Conservation (phyloP, 371 early-diverging fungal genomes). For the Apophysomyces elegans region DNA sequence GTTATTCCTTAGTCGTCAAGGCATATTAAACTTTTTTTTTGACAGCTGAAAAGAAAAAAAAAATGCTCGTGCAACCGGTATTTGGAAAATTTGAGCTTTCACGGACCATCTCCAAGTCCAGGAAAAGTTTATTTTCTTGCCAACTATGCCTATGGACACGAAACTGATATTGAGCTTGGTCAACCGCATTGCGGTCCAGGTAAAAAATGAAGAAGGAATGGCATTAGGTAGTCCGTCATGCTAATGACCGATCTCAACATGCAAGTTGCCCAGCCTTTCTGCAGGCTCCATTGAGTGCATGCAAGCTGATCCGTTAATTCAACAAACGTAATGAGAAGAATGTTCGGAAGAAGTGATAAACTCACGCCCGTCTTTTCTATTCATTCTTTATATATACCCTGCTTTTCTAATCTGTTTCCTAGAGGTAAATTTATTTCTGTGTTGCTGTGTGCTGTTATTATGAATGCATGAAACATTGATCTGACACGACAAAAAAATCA, state of each 20-base stretch:
- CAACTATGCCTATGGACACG: slow-evolving; percentile 34
- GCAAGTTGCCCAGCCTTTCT: neutral
- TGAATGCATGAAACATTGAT: too few species aligned
- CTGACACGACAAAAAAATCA: slow-evolving; percentile 23
- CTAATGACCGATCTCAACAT: too few species aligned
- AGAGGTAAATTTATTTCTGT: neutral
- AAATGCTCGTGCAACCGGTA: neutral
- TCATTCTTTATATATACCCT: neutral
- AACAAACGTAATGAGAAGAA: neutral
- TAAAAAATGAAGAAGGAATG: slow-evolving; percentile 13
- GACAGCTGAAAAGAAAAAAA: too few species aligned
- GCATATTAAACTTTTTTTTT: too few species aligned
- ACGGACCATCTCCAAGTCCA: neutral
- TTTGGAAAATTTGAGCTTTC: neutral
- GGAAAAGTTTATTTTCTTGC: neutral
- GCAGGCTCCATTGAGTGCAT: neutral
- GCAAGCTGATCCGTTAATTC: neutral
- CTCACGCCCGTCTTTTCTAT: neutral
- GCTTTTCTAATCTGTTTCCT: neutral
- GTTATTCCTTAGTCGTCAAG: too few species aligned
- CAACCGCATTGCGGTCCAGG: slow-evolving; percentile 39
- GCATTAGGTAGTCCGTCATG: neutral
- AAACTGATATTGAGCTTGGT: slow-evolving; percentile 44
- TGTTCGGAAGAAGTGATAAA: neutral
- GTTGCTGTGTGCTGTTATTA: too few species aligned